Evolutionary conservation across 331 rosid species (phyloP), one percentile per base, ranked within the genome.

Genomic region (Phaseolus coccineus): DNA sequence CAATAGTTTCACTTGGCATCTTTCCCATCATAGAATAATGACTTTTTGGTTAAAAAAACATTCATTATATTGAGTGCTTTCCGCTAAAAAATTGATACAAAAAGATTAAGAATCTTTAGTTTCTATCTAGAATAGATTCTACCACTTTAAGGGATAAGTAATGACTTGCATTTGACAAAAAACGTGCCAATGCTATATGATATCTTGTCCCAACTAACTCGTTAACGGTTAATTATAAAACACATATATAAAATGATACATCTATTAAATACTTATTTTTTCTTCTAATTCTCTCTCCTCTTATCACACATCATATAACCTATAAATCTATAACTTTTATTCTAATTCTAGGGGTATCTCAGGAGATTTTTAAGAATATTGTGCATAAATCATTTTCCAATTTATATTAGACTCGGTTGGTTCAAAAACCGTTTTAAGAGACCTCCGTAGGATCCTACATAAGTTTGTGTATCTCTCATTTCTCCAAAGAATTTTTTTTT

Each of bases 91-190:
- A 56, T 42, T 1, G 13, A 42, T 9, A 16, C 8, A 14, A 51
- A 40, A 55, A n/a, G 12, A 42, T 15, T 5, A 70, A 72, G 77
- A 80, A 67, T 80, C 71, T 55, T 71, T 48, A 67, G 46, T 71
- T 64, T 61, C 56, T 35, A 84, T 52, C 22, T 51, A 50, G 56
- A 40, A 77, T 51, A 73, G 13, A 31, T 77, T 81, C 73, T 57
- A 15, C 33, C 22, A 25, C 57, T 70, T 58, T 46, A 11, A 14
- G n/a, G 19, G 14, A 37, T 35, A 4, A 37, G 1, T 68, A 28
- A 25, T n/a, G 30, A 52, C 11, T 61, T 37, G 58, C 4, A 4
- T 47, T 64, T 56, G 61, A 63, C 24, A 42, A 24, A 65, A 71
- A 56, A 71, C 63, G 40, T 71, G 50, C 14, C 69, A 5, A 62